These are phyloP conservation scores for Verticillium albo-atrum DNA, from an alignment of 2,329 filamentous ascomycete genomes.

Conservation along the genomic window DNA sequence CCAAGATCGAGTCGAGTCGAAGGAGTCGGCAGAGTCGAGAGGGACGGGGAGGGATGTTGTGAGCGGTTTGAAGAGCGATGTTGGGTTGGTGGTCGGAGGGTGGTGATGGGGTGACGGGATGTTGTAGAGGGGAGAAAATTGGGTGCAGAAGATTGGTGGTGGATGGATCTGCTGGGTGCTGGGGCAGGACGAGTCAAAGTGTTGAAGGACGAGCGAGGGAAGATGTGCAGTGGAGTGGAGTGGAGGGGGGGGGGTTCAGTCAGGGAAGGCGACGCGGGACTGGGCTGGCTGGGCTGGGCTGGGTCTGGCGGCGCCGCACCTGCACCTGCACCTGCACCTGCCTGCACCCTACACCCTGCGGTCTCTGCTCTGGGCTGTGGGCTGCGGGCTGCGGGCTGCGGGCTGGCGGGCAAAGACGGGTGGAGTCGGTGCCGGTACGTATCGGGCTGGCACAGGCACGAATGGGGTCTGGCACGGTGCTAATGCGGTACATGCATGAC, in stretches of 20 bases:
- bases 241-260: neutral
- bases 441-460: neutral
- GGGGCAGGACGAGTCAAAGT: slow-evolving; percentile 1
- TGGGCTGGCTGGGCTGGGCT: neutral
- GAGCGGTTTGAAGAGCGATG: neutral
- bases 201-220: neutral
- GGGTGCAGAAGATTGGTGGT: neutral
- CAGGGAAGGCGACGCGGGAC: slow-evolving; percentile 1
- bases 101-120: too few species aligned
- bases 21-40: neutral
- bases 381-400: too few species aligned
- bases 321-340: too few species aligned
- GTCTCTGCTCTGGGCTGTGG: too few species aligned
- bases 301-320: neutral
- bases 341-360: too few species aligned
- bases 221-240: neutral
- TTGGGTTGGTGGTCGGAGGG: neutral
- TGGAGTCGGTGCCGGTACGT: neutral
- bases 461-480: neutral
- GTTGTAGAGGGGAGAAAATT: neutral
- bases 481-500: neutral
- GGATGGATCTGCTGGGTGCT: neutral
- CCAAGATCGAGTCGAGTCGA: neutral
- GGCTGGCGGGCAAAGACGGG: neutral
- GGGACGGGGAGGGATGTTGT: neutral